phyloP scores from a whole-genome alignment of 352 stramenopile genomes.

The Achlya hypogyna region DNA sequence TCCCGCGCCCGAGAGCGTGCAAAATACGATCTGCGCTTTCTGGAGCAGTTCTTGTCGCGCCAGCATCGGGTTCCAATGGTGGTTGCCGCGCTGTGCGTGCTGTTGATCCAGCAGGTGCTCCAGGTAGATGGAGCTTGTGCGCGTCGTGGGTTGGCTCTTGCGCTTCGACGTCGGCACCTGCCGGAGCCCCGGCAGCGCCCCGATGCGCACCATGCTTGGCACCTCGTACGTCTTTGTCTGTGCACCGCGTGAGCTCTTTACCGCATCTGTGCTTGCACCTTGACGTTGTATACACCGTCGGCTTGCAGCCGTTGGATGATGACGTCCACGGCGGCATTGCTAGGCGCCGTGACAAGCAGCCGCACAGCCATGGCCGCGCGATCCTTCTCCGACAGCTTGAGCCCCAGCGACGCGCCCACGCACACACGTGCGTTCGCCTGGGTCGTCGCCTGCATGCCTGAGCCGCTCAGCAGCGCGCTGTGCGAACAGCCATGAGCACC shows the following conservation, averaged over 20 bases:
- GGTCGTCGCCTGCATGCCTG: slow-evolving; percentile 39
- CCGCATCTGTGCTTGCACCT: not conserved
- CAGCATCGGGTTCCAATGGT: slow-evolving; percentile 1
- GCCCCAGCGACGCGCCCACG: slow-evolving; percentile 47
- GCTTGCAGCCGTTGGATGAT: slow-evolving; percentile 58
- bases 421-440: slow-evolving; percentile 56
- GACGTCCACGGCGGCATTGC: slow-evolving; percentile 73
- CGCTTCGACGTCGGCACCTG: slow-evolving; percentile 22
- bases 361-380: slow-evolving; percentile 46
- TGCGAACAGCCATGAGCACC: slow-evolving; percentile 18
- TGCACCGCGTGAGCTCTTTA: slow-evolving; percentile 12
- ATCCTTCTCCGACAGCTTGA: slow-evolving; percentile 35
- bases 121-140: not conserved
- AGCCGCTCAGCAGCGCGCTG: slow-evolving; percentile 62
- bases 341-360: slow-evolving; percentile 63
- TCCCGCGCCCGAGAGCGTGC: slow-evolving; percentile 69
- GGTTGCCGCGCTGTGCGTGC: not conserved
- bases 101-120: slow-evolving; percentile 12
- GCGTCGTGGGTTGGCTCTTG: slow-evolving; percentile 8
- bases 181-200: slow-evolving; percentile 44
- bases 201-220: slow-evolving; percentile 62
- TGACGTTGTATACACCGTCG: slow-evolving; percentile 44
- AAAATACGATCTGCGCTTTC: slow-evolving; percentile 76
- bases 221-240: slow-evolving; percentile 36
- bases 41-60: slow-evolving; percentile 59